Base-by-base conservation (phyloP, 345 rosid species). In the Camelina sativa region DNA sequence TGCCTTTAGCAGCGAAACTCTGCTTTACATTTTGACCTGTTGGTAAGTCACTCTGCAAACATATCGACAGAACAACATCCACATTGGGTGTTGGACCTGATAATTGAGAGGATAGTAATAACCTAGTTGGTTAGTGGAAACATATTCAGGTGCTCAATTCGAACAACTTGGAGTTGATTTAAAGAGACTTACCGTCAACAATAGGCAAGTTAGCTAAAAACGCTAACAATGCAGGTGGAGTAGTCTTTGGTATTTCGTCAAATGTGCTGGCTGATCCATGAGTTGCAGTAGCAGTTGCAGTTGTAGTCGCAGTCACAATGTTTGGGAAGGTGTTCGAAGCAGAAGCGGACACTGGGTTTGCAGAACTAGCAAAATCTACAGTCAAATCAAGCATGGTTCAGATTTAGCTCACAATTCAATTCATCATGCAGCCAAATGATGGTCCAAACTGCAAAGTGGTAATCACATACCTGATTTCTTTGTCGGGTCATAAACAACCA, bases 41-140 rank as follows among this genome's bases (percentile, higher is more conserved):
- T 9, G 88, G 88, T 54, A 88, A 58, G 77, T 87, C 88, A 63
- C 88, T 90, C 83, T 94, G 95, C 84, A 94, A 78, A 80, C 96
- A 91, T 68, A 94, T 88, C 15, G 97, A 94, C 63, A 94, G 68
- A 32, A 94, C 87, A 46, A 94, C 80, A 79, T 91, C 97, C 61
- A 85, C 95, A 51, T 86, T 86, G 44, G 96, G 96, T 20, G 81
- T 72, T 40, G 97, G 96, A 81, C 97, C 97, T 91, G 73, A 25
- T n/a, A 58, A 30, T 54, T 61, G 50, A 51, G 69, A 51, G 56
- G 38, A 32, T 15, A 28, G 20, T 41, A 54, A 52, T 23, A 51
- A 46, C 47, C 16, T 56, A 55, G 74, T 54, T 22, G n/a, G 37
- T 62, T 69, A 69, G 75, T 17, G 15, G 62, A 68, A 11, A 46